Conservation (phyloP, 805 yeast species). For the Candida lessepsii region DNA sequence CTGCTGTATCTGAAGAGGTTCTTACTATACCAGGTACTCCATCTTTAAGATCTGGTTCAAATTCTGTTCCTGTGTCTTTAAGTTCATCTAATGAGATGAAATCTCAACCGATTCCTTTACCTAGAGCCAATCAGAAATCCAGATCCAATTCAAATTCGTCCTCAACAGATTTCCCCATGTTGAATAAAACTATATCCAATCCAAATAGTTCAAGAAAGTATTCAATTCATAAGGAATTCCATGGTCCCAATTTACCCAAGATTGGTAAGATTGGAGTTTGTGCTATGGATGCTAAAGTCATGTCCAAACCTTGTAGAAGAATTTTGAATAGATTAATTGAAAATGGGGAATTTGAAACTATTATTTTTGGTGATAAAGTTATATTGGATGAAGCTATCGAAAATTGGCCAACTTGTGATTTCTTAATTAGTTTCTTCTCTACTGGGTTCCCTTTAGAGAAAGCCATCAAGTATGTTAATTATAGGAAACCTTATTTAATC, state of each 20-base stretch:
- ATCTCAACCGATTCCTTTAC: not conserved
- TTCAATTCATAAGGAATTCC: constrained; percentile 36
- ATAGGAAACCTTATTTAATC: constrained; percentile 84
- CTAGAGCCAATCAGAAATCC: constrained; percentile 14
- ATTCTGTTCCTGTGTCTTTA: not conserved
- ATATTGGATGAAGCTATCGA: constrained; percentile 91
- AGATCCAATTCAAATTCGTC: constrained; percentile 20
- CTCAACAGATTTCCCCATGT: constrained; percentile 17
- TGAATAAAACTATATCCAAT: constrained; percentile 38
- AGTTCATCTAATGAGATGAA: not conserved
- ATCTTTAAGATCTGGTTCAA: not conserved
- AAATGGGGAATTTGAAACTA: constrained; percentile 93
- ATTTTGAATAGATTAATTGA: constrained; percentile 85
- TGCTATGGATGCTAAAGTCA: constrained; percentile 97
- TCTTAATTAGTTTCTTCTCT: constrained; percentile 89
- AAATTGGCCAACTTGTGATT: constrained; percentile 99
- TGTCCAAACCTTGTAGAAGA: constrained; percentile 92
- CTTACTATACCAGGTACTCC: not conserved
- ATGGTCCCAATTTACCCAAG: constrained; percentile 56
- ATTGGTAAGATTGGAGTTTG: constrained; percentile 97
- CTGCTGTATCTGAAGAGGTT: constrained; percentile 8
- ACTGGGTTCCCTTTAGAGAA: constrained; percentile 94
- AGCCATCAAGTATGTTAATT: constrained; percentile 85
- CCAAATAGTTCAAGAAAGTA: constrained; percentile 30
- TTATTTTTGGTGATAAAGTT: constrained; percentile 96